Percentiles rank a stretch among this genome's conserved stretches.
These are phyloP conservation scores for Fragilariopsis cylindrus DNA, from an alignment of 108 stramenopile species.

Conservation along the genomic window DNA sequence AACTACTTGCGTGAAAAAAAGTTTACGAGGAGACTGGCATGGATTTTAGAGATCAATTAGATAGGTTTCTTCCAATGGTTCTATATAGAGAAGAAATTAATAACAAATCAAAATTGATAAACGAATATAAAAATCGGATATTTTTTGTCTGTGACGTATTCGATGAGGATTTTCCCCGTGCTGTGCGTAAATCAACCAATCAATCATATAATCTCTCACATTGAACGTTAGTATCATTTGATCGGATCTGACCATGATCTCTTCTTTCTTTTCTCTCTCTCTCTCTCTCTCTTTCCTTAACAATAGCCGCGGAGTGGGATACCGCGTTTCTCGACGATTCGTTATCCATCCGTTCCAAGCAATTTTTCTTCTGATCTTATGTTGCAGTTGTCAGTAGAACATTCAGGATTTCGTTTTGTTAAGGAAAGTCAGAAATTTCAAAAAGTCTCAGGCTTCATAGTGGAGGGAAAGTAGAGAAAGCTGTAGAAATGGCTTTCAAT, in stretches of 20 bases:
- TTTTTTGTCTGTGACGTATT: conserved; percentile 52
- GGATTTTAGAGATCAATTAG: conserved; percentile 52
- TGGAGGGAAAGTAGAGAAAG: conserved; percentile 68
- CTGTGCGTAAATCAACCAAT: neutral
- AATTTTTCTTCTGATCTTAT: conserved; percentile 16
- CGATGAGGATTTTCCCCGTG: conserved; percentile 57
- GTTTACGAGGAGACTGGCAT: conserved; percentile 84
- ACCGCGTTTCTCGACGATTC: neutral
- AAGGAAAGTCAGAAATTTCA: conserved; percentile 43
- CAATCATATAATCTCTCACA: neutral
- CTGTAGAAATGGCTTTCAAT: conserved; percentile 56
- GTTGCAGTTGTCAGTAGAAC: conserved; percentile 74
- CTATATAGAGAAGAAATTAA: conserved; percentile 18
- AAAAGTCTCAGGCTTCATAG: conserved; percentile 57
- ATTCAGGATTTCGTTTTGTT: conserved; percentile 78
- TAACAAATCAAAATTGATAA: conserved; percentile 13
- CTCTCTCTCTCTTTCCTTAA: neutral
- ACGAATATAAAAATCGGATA: conserved; percentile 52
- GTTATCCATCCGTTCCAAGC: neutral
- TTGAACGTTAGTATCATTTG: neutral
- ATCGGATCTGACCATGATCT: too few species aligned
- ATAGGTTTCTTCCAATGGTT: conserved; percentile 50
- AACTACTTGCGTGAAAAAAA: conserved; percentile 24
- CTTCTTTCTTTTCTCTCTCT: too few species aligned
- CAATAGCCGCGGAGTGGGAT: neutral